Evolutionary conservation across 306 rosid species (phyloP), one percentile per base, ranked within the genome.

Genomic region (Fagus crenata): DNA sequence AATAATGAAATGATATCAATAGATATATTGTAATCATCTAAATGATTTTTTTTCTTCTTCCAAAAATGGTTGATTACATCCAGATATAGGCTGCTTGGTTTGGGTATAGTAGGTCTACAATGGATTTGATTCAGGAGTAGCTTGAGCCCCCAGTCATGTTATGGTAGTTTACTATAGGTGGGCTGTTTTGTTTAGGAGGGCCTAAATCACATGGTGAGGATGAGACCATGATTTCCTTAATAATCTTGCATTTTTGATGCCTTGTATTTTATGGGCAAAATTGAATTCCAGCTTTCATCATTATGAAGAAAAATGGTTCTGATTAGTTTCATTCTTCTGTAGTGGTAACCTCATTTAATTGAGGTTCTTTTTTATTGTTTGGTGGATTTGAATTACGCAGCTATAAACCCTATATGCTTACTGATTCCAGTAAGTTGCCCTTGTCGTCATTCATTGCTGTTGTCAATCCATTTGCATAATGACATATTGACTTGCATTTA

Each of bases 401-500:
- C 17, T 12, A 31, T 61, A 33, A 61, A 61, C 22, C 42, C 42
- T 61, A 3, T 15, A 61, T 37, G 15, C 18, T 13, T 33, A 2
- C 68, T 35, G 39, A 33, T 61, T 63, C 42, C 43, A 35, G 11
- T 4, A 33, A 13, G 43, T 63, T 35, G 5, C 69, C n/a, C 22
- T 61, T 61, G 28, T 35, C 7, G 3, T 1, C 8, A 15, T 5
- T 35, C 6, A 35, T 33, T 63, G 18, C 41, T 63, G 40, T 33
- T 63, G 42, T 14, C 15, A 33, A 33, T 35, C 43, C 76, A 54
- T 75, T 6, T 73, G 63, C 69, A 14, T 18, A 41, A 18, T 53
- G 70, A 39, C 12, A 37, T 58, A n/a, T n/a, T 68, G n/a, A 55
- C 39, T 43, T 75, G 35, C 76, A 59, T 71, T n/a, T n/a, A 51